Percentiles rank a stretch among this genome's conserved stretches.
Conservation (phyloP, 2,329 filamentous ascomycete genomes). For the Aspergillus sp. region DNA sequence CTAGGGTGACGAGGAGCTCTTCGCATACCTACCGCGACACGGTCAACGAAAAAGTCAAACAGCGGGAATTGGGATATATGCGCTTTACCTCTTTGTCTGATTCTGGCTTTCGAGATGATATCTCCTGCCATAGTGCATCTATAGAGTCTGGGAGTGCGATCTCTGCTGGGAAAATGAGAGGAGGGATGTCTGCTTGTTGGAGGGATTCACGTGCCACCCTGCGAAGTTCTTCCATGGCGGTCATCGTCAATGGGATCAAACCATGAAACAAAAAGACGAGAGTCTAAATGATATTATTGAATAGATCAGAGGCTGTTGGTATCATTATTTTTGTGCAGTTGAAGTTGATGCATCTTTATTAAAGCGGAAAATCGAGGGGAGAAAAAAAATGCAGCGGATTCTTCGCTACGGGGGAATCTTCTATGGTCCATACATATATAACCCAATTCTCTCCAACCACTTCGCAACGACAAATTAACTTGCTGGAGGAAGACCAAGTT, state of each 20-base stretch:
- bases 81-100: conserved; percentile 17
- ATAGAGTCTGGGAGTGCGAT: conserved; percentile 11
- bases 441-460: neutral
- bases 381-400: neutral
- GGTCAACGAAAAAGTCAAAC: neutral
- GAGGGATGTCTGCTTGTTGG: conserved; percentile 7
- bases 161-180: conserved; percentile 1
- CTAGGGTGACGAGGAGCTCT: conserved; percentile 21
- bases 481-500: conserved; percentile 36
- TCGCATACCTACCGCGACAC: conserved; percentile 20
- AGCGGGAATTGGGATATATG: neutral
- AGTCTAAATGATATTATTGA: no score
- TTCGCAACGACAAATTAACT: neutral
- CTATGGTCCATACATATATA: neutral
- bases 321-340: no score
- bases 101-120: conserved; percentile 16
- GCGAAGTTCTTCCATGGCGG: conserved; percentile 22
- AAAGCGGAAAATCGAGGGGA: neutral
- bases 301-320: no score
- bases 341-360: neutral
- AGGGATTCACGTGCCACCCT: conserved; percentile 19
- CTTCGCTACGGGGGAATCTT: neutral
- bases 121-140: conserved; percentile 22
- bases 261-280: no score
- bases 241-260: neutral